Conservation (phyloP, 768 basidiomycete genomes). For the Coprinopsis marcescibilis region DNA sequence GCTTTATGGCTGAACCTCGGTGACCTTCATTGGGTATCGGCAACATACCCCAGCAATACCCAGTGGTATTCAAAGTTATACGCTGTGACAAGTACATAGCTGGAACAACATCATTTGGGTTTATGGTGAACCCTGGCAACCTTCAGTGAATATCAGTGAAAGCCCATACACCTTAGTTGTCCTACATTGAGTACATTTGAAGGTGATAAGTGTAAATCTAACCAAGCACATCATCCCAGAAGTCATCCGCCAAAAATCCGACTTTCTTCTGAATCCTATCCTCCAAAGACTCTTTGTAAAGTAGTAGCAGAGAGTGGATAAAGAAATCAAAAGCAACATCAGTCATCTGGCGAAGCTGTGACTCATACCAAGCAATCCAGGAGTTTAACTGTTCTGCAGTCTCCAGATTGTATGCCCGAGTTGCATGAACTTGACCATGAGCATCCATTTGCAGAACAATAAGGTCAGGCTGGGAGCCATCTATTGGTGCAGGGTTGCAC, state of each 20-base stretch:
- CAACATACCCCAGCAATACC: too few relatives aligned
- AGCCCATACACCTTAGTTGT: too few relatives aligned
- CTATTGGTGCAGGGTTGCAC: slow-evolving; percentile 19
- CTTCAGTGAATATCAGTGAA: too few relatives aligned
- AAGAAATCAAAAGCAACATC: slow-evolving; percentile 17
- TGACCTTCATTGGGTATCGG: too few relatives aligned
- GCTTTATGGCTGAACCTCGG: too few relatives aligned
- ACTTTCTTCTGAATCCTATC: slow-evolving; percentile 7
- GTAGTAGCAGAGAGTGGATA: slow-evolving; percentile 15
- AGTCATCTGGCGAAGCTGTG: slow-evolving; percentile 18
- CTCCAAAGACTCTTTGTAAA: slow-evolving; percentile 14
- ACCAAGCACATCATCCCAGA: too few relatives aligned
- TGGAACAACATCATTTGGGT: too few relatives aligned
- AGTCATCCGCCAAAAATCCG: slow-evolving; percentile 4
- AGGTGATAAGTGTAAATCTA: too few relatives aligned
- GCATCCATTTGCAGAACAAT: slow-evolving; percentile 11
- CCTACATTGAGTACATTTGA: too few relatives aligned
- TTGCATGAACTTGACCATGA: slow-evolving; percentile 12
- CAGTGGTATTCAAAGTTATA: too few relatives aligned
- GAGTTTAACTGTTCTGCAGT: slow-evolving; percentile 23
- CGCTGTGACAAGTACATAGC: too few relatives aligned
- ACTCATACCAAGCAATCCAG: slow-evolving; percentile 18
- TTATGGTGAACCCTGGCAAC: too few relatives aligned
- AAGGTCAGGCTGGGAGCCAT: slow-evolving; percentile 18
- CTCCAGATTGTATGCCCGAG: slow-evolving; percentile 22